Evolutionary conservation across 2,329 filamentous ascomycete species (phyloP), one percentile per base, ranked within the genome.

Genomic region (Fusarium duplospermum): DNA sequence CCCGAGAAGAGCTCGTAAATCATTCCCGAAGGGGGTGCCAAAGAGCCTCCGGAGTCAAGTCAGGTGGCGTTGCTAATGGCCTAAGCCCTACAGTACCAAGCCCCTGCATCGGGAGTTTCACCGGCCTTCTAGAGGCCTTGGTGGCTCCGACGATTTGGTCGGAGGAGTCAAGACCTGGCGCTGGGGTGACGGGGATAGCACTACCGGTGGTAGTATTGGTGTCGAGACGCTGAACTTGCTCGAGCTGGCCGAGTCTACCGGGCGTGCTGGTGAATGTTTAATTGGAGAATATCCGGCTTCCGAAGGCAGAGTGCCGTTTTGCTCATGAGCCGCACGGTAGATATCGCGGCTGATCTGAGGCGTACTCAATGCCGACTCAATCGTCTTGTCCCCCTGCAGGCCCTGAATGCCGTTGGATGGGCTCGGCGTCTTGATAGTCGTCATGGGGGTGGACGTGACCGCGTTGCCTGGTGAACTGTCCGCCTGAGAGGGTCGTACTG

Each of bases 151-250:
- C 38, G 77, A 85, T 84, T 83, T 93, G 91, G 73, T 89, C 84
- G 2, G 91, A 27, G 91, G 90, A 18, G 88, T 90, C 60, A 91
- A 79, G 66, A 90, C 90, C 72, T 89, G 87, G 66, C 87, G 84
- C 16, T 86, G 86, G 3, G 88, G 87, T 47, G 87, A 89, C 0
- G 91, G 91, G 11, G 89, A 88, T 57, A 93, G 79, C 45, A 89
- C 86, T 3, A 87, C 81, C 0, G 90, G 90, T 6, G 90, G 91
- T 4, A 92, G 82, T 27, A 91, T 85, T 56, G 77, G 76, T 0
- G 87, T 83, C 16, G 84, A 80, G 20, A 81, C 74, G 6, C 79
- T 80, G 62, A 78, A 79, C n/a, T 73, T 78, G 64, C 73, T 67
- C 69, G 79, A 71, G 59, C 74, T 77, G 38, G 69, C 67, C 59